Conservation (phyloP, 208 protist species). For the Leptomonas seymouri region DNA sequence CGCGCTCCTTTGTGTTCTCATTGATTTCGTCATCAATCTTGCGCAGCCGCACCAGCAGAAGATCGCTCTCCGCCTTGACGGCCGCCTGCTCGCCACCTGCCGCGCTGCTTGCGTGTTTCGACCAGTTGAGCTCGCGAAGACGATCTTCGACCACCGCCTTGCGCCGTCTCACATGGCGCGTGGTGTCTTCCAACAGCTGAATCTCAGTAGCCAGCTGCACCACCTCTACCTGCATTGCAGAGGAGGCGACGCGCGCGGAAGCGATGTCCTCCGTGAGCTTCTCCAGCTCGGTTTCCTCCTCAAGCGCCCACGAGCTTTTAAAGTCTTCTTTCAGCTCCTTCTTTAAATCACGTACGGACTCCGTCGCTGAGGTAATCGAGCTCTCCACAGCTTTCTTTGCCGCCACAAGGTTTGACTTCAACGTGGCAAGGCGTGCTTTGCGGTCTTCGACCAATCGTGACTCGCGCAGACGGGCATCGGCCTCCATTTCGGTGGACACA, state of each 20-base stretch:
- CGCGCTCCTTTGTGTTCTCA: constrained; percentile 41
- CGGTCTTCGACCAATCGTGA: constrained; percentile 46
- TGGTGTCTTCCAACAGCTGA: constrained; percentile 75
- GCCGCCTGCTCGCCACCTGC: constrained; percentile 44
- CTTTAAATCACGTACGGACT: constrained; percentile 37
- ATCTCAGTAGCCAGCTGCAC: constrained; percentile 70
- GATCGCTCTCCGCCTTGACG: constrained; percentile 58
- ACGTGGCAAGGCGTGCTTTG: constrained; percentile 37
- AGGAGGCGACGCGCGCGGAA: constrained; percentile 32
- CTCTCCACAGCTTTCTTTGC: constrained; percentile 52
- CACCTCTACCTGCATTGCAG: constrained; percentile 44
- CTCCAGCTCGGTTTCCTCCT: constrained; percentile 77
- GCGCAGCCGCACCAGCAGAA: constrained; percentile 48
- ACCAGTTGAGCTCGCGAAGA: constrained; percentile 67
- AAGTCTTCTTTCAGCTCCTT: constrained; percentile 69
- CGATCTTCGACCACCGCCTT: constrained; percentile 60
- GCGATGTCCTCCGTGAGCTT: constrained; percentile 52
- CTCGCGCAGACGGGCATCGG: constrained; percentile 46
- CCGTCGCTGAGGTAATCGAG: constrained; percentile 39
- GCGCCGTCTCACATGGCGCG: constrained; percentile 55
- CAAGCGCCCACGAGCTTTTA: constrained; percentile 50
- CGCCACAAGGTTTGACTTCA: constrained; percentile 52
- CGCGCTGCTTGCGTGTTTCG: constrained; percentile 37
- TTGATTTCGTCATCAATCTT: constrained; percentile 51
- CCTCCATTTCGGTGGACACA: constrained; percentile 44